Conservation (phyloP, 345 rosid species). For the Acer yangbiense region DNA sequence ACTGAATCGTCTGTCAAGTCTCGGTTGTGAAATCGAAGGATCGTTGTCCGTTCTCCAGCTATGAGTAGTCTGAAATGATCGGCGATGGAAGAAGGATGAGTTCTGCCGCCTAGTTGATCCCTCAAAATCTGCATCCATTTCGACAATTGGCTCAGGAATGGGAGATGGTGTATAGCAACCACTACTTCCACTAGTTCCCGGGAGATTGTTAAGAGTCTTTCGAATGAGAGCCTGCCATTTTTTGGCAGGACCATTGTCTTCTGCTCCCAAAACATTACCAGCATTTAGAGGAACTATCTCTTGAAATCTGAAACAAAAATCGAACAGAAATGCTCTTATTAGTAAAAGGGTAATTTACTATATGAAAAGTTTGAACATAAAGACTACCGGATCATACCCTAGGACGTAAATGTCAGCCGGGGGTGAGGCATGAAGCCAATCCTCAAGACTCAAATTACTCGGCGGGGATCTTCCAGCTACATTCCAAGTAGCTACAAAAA, state of each 20-base stretch:
- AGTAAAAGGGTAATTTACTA: neutral
- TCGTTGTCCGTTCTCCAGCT: slow-evolving; percentile 87
- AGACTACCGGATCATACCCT: slow-evolving; percentile 53
- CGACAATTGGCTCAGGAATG: slow-evolving; percentile 85
- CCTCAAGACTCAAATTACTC: slow-evolving; percentile 78
- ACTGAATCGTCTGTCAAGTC: slow-evolving; percentile 79
- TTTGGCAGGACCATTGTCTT: slow-evolving; percentile 98
- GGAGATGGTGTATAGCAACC: slow-evolving; percentile 85
- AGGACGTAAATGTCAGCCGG: slow-evolving; percentile 97
- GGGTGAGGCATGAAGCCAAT: slow-evolving; percentile 96
- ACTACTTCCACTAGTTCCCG: slow-evolving; percentile 79
- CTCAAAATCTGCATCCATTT: slow-evolving; percentile 92
- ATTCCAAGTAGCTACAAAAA: slow-evolving; percentile 96
- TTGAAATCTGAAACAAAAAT: slow-evolving; percentile 66
- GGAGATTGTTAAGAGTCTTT: slow-evolving; percentile 81
- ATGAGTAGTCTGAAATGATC: slow-evolving; percentile 88
- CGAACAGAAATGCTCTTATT: neutral
- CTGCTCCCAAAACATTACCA: slow-evolving; percentile 93
- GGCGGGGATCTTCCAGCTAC: slow-evolving; percentile 97
- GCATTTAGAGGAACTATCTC: slow-evolving; percentile 99
- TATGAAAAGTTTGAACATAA: slow-evolving; percentile 18
- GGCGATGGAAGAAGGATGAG: slow-evolving; percentile 76
- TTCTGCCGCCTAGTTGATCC: slow-evolving; percentile 90
- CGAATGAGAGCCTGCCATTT: slow-evolving; percentile 88
- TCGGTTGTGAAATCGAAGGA: slow-evolving; percentile 62